Evolutionary conservation across 176 grass and related monocot genomes (phyloP).

Genomic region (Olyra latifolia): DNA sequence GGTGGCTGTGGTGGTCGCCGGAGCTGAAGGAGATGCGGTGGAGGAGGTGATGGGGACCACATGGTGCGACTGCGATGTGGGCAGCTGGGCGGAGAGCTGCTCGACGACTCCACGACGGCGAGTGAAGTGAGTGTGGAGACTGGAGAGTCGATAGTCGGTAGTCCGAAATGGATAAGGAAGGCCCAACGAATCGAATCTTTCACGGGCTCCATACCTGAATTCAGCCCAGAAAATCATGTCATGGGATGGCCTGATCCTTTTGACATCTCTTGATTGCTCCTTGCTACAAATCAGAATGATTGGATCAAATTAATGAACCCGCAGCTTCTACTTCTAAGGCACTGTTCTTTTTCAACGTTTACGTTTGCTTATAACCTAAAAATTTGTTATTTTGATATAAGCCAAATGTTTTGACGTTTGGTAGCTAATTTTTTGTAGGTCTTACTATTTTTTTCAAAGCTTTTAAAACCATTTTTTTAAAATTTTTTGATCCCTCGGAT

Average conservation of each 20-base stretch:
- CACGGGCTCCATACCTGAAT: background rate
- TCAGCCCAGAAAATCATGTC: background rate
- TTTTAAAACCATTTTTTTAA: no score
- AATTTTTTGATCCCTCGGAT: no score
- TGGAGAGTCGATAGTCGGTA: background rate
- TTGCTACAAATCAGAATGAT: no score
- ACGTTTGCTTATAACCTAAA: no score
- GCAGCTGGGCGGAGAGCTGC: background rate
- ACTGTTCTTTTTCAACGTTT: no score
- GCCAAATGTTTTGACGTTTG: no score
- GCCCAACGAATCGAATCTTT: background rate
- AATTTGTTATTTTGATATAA: no score
- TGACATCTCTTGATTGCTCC: no score
- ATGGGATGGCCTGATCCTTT: background rate
- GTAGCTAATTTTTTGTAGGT: no score
- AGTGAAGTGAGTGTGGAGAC: background rate
- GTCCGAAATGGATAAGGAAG: background rate
- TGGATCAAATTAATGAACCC: no score
- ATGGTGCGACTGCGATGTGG: conserved; percentile 10
- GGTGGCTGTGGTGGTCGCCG: background rate
- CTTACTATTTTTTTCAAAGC: no score
- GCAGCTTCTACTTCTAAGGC: no score
- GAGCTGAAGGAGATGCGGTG: conserved; percentile 14
- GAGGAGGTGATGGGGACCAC: conserved; percentile 32
- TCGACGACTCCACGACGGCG: background rate